Percentiles rank a stretch among this genome's conserved stretches.
These are phyloP conservation scores for Camptophora hylomeconis DNA, from an alignment of 2,329 filamentous ascomycete species.

Conservation along the genomic window DNA sequence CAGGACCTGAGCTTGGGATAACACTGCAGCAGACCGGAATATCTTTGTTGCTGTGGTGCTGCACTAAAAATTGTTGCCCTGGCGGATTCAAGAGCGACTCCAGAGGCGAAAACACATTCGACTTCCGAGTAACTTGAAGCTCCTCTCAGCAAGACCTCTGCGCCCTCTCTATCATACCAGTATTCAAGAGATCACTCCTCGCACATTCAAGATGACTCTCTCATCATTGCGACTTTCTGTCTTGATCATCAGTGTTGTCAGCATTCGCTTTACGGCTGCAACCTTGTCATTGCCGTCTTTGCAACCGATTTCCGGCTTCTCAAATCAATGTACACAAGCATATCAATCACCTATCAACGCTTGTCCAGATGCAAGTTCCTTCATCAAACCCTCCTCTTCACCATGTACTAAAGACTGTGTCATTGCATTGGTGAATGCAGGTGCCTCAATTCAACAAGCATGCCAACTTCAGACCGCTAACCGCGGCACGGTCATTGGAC, in stretches of 20 bases:
- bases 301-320: constrained; percentile 4
- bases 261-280: not conserved
- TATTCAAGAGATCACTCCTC: too few relatives aligned
- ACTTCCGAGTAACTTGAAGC: too few relatives aligned
- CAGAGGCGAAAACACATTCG: too few relatives aligned
- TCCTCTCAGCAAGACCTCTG: too few relatives aligned
- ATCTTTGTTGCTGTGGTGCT: too few relatives aligned
- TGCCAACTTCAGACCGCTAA: constrained; percentile 3
- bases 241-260: too few relatives aligned
- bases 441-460: constrained; percentile 1
- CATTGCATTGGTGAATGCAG: constrained; percentile 1
- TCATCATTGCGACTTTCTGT: constrained; percentile 1
- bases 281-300: constrained; percentile 2
- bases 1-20: too few relatives aligned
- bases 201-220: constrained; percentile 1
- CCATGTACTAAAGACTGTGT: constrained; percentile 2
- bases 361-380: constrained; percentile 3
- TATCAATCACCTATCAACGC: constrained; percentile 2
- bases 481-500: constrained; percentile 4
- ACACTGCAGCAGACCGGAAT: too few relatives aligned
- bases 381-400: too few relatives aligned
- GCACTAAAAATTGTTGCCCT: too few relatives aligned
- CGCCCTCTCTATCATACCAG: too few relatives aligned
- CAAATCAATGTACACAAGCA: constrained; percentile 2
- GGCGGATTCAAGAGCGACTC: too few relatives aligned